Conservation (phyloP, 768 basidiomycete species). For the Lactarius vividus region DNA sequence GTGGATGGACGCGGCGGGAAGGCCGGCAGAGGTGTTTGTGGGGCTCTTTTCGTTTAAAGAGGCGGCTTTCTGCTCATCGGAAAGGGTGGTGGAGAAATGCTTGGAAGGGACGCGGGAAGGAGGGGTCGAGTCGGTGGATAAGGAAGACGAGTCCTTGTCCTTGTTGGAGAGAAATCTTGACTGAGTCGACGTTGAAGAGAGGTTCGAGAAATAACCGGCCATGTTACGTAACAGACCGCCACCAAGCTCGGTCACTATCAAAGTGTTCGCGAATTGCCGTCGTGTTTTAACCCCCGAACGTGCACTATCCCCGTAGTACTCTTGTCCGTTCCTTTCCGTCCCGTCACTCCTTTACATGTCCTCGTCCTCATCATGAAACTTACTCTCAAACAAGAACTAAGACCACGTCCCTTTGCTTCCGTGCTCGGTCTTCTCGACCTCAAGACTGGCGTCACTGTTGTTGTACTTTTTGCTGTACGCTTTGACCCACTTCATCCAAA, state of each 20-base stretch:
- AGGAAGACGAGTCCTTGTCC: conserved; percentile 25
- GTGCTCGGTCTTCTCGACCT: conserved; percentile 88
- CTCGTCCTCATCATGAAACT: conserved; percentile 57
- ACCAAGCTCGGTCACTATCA: not conserved
- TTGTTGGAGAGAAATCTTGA: conserved; percentile 64
- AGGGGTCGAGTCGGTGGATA: conserved; percentile 1
- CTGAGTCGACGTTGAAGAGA: conserved; percentile 59
- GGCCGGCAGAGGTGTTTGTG: conserved; percentile 36
- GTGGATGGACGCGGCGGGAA: conserved; percentile 49
- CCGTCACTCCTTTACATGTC: not conserved
- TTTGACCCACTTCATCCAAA: not conserved
- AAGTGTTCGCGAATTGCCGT: not conserved
- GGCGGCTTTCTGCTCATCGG: conserved; percentile 43
- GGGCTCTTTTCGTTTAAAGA: conserved; percentile 43
- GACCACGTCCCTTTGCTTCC: conserved; percentile 76
- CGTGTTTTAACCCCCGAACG: not conserved
- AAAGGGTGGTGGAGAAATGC: conserved; percentile 66
- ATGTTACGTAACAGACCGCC: conserved; percentile 33
- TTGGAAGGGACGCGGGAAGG: conserved; percentile 61
- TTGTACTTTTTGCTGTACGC: conserved; percentile 84
- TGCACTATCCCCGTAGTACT: not conserved
- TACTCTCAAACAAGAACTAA: conserved; percentile 78
- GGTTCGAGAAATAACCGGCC: conserved; percentile 83
- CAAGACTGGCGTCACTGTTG: conserved; percentile 88
- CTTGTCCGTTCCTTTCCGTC: not conserved